phyloP scores from a whole-genome alignment of 176 grass and related monocot genomes.

The Carex cristatella region DNA sequence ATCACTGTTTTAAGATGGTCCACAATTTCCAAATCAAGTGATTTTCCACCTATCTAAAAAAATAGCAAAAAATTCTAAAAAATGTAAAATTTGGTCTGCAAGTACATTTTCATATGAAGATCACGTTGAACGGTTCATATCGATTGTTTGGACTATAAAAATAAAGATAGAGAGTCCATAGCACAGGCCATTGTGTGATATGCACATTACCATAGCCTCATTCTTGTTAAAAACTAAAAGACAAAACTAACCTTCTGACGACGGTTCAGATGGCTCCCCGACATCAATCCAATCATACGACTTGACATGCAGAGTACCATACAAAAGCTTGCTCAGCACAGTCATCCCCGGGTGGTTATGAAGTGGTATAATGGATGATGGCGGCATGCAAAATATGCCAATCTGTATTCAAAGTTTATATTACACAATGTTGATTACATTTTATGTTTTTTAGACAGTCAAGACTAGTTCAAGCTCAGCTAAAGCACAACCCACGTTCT shows the following conservation, averaged over 20 bases:
- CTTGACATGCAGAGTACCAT: slow-evolving; percentile 68
- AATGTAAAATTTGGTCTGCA: too few species aligned
- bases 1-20: too few species aligned
- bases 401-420: slow-evolving; percentile 38
- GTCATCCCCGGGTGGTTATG: slow-evolving; percentile 99
- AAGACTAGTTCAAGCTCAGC: background rate
- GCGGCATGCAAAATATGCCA: slow-evolving; percentile 98
- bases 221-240: slow-evolving; percentile 8
- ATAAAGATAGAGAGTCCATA: too few species aligned
- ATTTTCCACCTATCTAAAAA: too few species aligned
- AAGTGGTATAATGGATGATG: slow-evolving; percentile 91
- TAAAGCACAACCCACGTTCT: background rate
- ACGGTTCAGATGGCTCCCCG: slow-evolving; percentile 33
- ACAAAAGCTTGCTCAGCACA: slow-evolving; percentile 96
- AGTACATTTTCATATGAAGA: too few species aligned
- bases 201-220: too few species aligned
- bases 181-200: too few species aligned
- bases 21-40: too few species aligned
- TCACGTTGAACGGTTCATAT: too few species aligned
- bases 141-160: too few species aligned
- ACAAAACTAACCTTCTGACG: slow-evolving; percentile 46
- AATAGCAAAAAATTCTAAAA: too few species aligned
- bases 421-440: background rate
- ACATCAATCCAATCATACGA: slow-evolving; percentile 90
- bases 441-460: background rate